A percentile compares a stretch with the other conserved stretches of the same genome.
These are phyloP conservation scores for Monosporozyma siamensis DNA, from an alignment of 805 yeast genomes.

Conservation along the genomic window DNA sequence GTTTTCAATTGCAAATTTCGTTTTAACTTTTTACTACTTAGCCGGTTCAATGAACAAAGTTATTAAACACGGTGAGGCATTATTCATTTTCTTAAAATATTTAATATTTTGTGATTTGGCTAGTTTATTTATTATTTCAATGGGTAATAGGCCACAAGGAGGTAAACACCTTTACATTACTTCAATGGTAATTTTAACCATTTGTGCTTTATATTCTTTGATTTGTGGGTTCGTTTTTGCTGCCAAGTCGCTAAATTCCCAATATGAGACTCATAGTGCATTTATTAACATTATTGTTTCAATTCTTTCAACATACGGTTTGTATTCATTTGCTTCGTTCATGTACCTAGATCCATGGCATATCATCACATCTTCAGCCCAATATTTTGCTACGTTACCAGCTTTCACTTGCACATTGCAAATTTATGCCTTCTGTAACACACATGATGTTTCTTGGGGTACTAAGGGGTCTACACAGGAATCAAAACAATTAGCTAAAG, in stretches of 20 bases:
- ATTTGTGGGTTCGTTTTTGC: slow-evolving; percentile 79
- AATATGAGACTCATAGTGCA: slow-evolving; percentile 35
- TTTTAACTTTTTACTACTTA: slow-evolving; percentile 82
- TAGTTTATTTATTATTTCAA: slow-evolving; percentile 82
- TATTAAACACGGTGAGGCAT: slow-evolving; percentile 64
- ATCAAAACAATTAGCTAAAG: slow-evolving; percentile 63
- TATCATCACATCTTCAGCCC: slow-evolving; percentile 73
- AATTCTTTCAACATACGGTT: slow-evolving; percentile 81
- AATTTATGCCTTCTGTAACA: slow-evolving; percentile 93
- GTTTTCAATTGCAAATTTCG: slow-evolving; percentile 88
- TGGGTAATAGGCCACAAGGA: slow-evolving; percentile 98
- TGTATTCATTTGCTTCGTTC: slow-evolving; percentile 73
- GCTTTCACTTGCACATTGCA: slow-evolving; percentile 87
- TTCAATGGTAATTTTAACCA: slow-evolving; percentile 60
- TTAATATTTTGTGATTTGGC: slow-evolving; percentile 72
- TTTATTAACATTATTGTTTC: slow-evolving; percentile 77
- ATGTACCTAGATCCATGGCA: slow-evolving; percentile 96
- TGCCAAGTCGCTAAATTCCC: slow-evolving; percentile 39
- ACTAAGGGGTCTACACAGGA: slow-evolving; percentile 87
- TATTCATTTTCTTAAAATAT: slow-evolving; percentile 81
- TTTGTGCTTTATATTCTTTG: slow-evolving; percentile 76
- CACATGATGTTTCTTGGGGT: slow-evolving; percentile 95
- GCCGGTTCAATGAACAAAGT: slow-evolving; percentile 67
- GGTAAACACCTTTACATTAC: slow-evolving; percentile 68
- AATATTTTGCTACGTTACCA: slow-evolving; percentile 83